phyloP scores from a whole-genome alignment of 2,329 filamentous ascomycete species.

The Albophoma yamanashiensis region DNA sequence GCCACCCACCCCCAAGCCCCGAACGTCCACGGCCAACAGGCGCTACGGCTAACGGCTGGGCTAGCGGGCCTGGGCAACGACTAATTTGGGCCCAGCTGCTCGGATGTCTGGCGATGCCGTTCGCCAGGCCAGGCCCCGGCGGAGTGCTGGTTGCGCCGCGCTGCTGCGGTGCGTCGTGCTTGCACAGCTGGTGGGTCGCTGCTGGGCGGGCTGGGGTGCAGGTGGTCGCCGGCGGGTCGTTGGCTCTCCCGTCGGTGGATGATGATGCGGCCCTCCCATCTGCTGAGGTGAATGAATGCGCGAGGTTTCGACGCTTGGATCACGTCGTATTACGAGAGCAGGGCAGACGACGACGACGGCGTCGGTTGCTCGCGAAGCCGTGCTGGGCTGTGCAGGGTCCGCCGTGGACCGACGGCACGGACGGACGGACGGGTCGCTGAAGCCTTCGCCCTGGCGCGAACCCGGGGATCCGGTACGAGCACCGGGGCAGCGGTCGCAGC shows the following conservation, averaged over 20 bases:
- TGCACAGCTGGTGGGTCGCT: background rate
- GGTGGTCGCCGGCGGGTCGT: background rate
- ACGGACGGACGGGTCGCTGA: background rate
- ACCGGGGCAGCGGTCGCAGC: background rate
- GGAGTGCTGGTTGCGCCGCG: background rate
- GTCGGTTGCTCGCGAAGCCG: background rate
- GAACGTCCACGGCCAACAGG: background rate
- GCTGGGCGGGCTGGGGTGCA: background rate
- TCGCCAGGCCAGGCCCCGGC: background rate
- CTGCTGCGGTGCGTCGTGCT: background rate
- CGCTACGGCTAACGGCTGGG: background rate
- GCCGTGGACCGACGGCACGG: too few relatives aligned
- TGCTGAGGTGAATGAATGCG: too few relatives aligned
- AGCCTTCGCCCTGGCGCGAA: background rate
- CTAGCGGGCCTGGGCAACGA: background rate
- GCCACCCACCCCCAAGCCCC: background rate
- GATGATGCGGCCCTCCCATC: too few relatives aligned
- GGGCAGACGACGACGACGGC: background rate
- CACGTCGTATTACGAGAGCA: too few relatives aligned
- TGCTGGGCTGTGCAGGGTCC: background rate
- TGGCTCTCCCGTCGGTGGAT: background rate
- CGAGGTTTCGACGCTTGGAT: too few relatives aligned
- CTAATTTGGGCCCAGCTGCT: background rate
- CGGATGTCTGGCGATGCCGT: background rate
- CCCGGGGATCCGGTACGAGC: background rate